A percentile compares a stretch with the other conserved stretches of the same genome.
phyloP scores from a whole-genome alignment of 2,329 filamentous ascomycete species.

The Truncatella angustata region DNA sequence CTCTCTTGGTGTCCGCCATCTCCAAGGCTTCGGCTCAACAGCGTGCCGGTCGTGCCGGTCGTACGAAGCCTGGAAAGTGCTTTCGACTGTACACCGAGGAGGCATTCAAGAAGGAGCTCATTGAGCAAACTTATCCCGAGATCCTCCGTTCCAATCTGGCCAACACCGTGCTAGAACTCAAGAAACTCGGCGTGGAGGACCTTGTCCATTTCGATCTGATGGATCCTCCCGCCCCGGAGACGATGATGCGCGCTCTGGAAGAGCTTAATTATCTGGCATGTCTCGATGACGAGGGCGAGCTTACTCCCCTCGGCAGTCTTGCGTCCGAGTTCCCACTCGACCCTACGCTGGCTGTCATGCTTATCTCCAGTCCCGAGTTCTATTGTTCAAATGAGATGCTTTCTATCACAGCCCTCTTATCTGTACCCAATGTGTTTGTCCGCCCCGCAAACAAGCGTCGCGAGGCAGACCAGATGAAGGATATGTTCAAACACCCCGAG shows the following conservation, averaged over 20 bases:
- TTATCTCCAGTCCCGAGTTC: slow-evolving; percentile 96
- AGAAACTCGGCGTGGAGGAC: slow-evolving; percentile 94
- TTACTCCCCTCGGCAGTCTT: slow-evolving; percentile 80
- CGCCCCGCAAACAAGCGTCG: slow-evolving; percentile 83
- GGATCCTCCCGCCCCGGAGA: slow-evolving; percentile 97
- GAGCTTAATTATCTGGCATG: slow-evolving; percentile 97
- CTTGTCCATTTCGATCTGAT: slow-evolving; percentile 98
- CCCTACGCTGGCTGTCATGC: slow-evolving; percentile 91
- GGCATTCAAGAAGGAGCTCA: slow-evolving; percentile 96
- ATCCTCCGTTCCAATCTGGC: slow-evolving; percentile 92
- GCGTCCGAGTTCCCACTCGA: slow-evolving; percentile 96
- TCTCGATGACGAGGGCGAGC: slow-evolving; percentile 91
- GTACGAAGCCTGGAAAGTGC: slow-evolving; percentile 97
- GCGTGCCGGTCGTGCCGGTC: slow-evolving; percentile 96
- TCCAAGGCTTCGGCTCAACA: slow-evolving; percentile 97
- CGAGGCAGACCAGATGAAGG: slow-evolving; percentile 96
- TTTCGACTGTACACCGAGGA: slow-evolving; percentile 94
- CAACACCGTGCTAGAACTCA: slow-evolving; percentile 92
- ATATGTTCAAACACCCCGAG: slow-evolving; percentile 85
- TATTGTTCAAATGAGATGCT: slow-evolving; percentile 98
- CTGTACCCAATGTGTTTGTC: slow-evolving; percentile 90
- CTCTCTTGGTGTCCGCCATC: slow-evolving; percentile 93
- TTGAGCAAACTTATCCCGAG: slow-evolving; percentile 95
- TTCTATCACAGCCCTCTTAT: slow-evolving; percentile 89
- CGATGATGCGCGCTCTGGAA: slow-evolving; percentile 94